Conservation (phyloP, 139 green algal species). For the Chlorella sp. region DNA sequence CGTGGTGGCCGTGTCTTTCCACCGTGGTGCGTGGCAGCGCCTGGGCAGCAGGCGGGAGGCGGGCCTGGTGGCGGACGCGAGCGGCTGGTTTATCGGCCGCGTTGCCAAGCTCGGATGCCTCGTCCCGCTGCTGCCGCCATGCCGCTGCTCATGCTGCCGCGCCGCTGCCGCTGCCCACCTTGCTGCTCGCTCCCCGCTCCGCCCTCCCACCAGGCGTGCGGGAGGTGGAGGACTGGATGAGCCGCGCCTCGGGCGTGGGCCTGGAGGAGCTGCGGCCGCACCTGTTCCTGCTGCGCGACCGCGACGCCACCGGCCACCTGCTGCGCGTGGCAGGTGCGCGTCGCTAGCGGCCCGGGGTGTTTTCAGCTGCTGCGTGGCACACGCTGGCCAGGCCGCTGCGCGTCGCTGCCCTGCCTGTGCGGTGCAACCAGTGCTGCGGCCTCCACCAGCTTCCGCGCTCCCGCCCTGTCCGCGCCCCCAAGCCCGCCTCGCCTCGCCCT, state of each 20-base stretch:
- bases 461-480: too few relatives aligned
- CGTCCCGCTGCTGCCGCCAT: neutral
- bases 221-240: constrained; percentile 99
- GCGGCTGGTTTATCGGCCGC: neutral
- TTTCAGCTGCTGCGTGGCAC: too few relatives aligned
- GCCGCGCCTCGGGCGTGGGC: constrained; percentile 83
- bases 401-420: too few relatives aligned
- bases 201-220: constrained; percentile 67
- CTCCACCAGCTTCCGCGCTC: too few relatives aligned
- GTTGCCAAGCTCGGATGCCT: neutral
- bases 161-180: neutral
- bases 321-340: constrained; percentile 79
- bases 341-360: too few relatives aligned
- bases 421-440: too few relatives aligned
- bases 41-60: neutral
- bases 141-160: too few relatives aligned
- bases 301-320: constrained; percentile 95
- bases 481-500: too few relatives aligned
- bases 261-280: constrained; percentile 94
- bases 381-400: too few relatives aligned
- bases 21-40: constrained; percentile 61
- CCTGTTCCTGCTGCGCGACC: constrained; percentile 96
- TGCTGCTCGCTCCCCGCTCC: neutral
- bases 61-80: neutral
- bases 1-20: constrained; percentile 92